Conservation (phyloP, 441 rosid genomes). For the Corymbia calophylla region DNA sequence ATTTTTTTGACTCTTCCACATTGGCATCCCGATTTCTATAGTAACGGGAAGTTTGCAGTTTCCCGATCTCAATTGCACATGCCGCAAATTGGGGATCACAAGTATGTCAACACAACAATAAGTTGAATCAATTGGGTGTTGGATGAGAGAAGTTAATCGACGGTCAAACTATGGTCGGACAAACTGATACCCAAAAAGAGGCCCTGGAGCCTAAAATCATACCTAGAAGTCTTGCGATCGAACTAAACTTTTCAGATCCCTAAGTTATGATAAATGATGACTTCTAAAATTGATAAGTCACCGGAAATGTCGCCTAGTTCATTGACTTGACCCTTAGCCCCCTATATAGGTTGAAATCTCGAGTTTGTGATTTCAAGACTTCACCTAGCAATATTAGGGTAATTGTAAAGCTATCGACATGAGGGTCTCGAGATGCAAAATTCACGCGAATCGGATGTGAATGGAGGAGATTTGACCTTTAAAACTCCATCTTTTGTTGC, state of each 20-base stretch:
- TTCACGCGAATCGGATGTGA: background rate
- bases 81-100: background rate
- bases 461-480: background rate
- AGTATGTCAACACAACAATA: background rate
- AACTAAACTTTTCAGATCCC: background rate
- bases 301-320: background rate
- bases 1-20: accelerated
- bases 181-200: background rate
- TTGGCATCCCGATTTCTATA: background rate
- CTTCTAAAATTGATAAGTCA: background rate
- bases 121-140: background rate
- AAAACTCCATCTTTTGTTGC: background rate
- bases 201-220: background rate
- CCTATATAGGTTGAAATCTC: background rate
- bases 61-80: background rate
- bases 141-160: background rate
- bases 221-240: background rate
- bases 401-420: background rate
- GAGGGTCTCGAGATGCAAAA: background rate
- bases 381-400: background rate
- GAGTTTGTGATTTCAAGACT: background rate
- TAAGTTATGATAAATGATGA: background rate
- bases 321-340: background rate
- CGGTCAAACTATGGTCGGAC: background rate
- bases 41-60: background rate